Evolutionary conservation across 2,329 filamentous ascomycete genomes (phyloP).

Genomic region (Dryadomyces sulphureus): DNA sequence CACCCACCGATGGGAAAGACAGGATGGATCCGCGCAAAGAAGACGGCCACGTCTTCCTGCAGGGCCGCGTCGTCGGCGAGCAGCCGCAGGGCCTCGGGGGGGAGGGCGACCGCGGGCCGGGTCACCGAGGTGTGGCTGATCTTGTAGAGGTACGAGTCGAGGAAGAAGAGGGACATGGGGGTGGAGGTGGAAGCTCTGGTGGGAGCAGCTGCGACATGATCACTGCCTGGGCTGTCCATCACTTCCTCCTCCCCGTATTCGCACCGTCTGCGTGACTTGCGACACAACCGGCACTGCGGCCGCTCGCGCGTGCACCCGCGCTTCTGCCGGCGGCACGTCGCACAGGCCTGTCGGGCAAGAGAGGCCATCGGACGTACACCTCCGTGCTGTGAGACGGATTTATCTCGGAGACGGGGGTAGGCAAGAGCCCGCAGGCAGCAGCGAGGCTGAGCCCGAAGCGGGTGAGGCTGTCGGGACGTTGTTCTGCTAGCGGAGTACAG

Average conservation of each 20-base stretch:
- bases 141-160: slow-evolving; percentile 9
- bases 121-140: background rate
- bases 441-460: background rate
- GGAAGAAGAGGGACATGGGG: slow-evolving; percentile 8
- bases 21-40: slow-evolving; percentile 6
- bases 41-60: slow-evolving; percentile 1
- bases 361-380: no score
- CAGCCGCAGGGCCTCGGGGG: slow-evolving; percentile 1
- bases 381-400: no score
- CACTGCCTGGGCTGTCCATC: background rate
- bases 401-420: no score
- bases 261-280: slow-evolving; percentile 3
- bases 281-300: slow-evolving; percentile 7
- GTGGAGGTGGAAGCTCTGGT: no score
- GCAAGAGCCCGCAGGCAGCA: no score
- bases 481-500: no score
- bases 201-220: no score
- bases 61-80: background rate
- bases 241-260: slow-evolving; percentile 5
- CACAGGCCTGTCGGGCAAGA: slow-evolving; percentile 7
- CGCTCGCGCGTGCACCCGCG: slow-evolving; percentile 6
- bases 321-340: slow-evolving; percentile 6
- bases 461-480: no score
- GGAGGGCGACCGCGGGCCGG: slow-evolving; percentile 1
- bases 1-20: slow-evolving; percentile 6